Evolutionary conservation across 495 filamentous ascomycete species (phyloP).

Genomic region (Neurospora sp.): DNA sequence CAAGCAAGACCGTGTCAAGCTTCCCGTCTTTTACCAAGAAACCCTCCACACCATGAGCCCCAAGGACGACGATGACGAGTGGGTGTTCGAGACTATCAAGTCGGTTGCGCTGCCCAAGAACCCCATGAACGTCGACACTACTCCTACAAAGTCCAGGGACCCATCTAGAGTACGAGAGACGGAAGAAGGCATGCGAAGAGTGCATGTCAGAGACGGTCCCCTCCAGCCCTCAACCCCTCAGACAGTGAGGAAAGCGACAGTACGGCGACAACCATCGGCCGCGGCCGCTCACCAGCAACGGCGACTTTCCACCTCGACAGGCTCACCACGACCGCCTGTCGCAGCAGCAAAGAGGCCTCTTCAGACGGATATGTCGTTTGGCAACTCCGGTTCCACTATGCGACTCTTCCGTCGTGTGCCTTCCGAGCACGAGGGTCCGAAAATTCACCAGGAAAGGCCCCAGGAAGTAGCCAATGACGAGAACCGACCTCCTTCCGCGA

Average conservation of each 20-base stretch:
- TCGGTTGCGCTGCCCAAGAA: constrained; percentile 34
- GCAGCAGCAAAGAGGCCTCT: constrained; percentile 66
- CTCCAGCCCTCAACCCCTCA: constrained; percentile 40
- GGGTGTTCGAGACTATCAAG: constrained; percentile 97
- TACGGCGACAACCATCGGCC: constrained; percentile 43
- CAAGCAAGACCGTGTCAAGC: constrained; percentile 46
- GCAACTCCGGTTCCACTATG: constrained; percentile 81
- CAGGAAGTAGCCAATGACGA: constrained; percentile 25
- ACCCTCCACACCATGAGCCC: constrained; percentile 66
- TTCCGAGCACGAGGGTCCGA: constrained; percentile 46
- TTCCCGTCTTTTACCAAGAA: constrained; percentile 82
- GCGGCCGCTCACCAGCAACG: constrained; percentile 15
- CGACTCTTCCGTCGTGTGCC: constrained; percentile 78
- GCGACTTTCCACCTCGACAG: constrained; percentile 26
- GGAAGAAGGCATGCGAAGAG: constrained; percentile 48
- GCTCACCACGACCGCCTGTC: constrained; percentile 38
- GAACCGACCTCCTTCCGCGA: constrained; percentile 28
- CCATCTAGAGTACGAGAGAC: constrained; percentile 38
- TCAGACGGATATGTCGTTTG: constrained; percentile 75
- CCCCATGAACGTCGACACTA: constrained; percentile 18
- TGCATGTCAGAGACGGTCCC: constrained; percentile 49
- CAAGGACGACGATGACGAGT: constrained; percentile 68
- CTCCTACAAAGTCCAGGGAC: constrained; percentile 36
- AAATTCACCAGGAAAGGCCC: neutral
- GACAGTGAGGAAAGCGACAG: constrained; percentile 42